phyloP scores from a whole-genome alignment of 257 asterid genomes.

The Mitragyna speciosa region DNA sequence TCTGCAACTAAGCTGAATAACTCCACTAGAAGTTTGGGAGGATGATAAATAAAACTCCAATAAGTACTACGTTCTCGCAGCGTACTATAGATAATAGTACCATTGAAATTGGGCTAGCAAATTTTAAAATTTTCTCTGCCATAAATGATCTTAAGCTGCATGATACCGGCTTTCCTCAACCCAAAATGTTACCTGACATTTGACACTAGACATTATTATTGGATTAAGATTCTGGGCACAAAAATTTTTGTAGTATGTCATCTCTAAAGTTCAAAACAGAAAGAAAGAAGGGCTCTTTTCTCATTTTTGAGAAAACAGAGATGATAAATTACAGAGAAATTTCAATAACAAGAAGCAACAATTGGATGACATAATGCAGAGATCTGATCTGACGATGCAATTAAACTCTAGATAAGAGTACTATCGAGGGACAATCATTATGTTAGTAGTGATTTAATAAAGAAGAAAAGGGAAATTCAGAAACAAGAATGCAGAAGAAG shows the following conservation, averaged over 20 bases:
- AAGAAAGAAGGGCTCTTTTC: neutral
- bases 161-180: neutral
- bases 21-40: neutral
- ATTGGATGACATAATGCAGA: neutral
- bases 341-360: neutral
- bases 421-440: neutral
- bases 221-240: neutral
- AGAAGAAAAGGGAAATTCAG: neutral
- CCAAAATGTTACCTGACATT: neutral
- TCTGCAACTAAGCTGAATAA: neutral
- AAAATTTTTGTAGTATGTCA: neutral
- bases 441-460: neutral
- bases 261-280: neutral
- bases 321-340: neutral
- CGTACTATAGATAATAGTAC: neutral
- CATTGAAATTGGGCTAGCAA: neutral
- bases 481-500: too few species aligned
- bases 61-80: neutral
- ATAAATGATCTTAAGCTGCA: neutral
- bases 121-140: neutral
- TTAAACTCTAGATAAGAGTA: neutral
- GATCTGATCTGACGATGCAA: neutral
- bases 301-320: too few species aligned
- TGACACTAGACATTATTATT: too few species aligned
- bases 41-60: too few species aligned